Base-by-base conservation (phyloP, 179 eudicot genomes). In the Dionaea muscipula region DNA sequence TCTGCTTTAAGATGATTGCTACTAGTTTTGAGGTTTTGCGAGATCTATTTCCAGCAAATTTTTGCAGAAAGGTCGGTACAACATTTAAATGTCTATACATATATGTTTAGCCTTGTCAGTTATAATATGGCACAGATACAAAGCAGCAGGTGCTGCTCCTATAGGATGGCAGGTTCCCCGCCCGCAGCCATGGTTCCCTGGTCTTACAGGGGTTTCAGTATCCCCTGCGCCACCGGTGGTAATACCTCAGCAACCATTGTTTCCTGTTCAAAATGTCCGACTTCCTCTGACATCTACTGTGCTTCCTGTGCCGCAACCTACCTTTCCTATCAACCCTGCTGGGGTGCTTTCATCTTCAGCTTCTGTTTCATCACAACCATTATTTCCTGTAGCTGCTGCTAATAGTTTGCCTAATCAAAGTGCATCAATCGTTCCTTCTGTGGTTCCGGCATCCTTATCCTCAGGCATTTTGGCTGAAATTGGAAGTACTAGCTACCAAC, bases 111-210 rank as follows among this genome's bases (percentile, higher is more conserved):
- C n/a, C n/a, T 38, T 9, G 16, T 38, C n/a, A 10, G 16, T 41
- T 64, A 61, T 68, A 53, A 52, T 56, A 64, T 21, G 35, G 21
- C 66, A 69, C 77, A 91, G 96, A 39, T 91, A 80, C 55, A 86
- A 80, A 71, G 81, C 95, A 47, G 73, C 78, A 26, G 64, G 76
- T 25, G 58, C 78, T 25, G 48, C 71, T 57, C 83, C 86, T 60
- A 75, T 66, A 35, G 88, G 94, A 52, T 91, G 98, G 98, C 78
- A 75, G 57, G 75, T 68, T 62, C 84, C 95, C 64, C 98, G 89
- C 10, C 94, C 83, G 26, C 96, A 80, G 38, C 81, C 79, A 17
- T 87, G 96, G 98, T 87, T 71, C 67, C 78, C 85, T 58, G 86
- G 73, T n/a, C 71, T 68, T 62, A 80, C 85, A 39, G 72, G 75